phyloP scores from a whole-genome alignment of 352 stramenopile genomes.

The Lagenidium giganteum region DNA sequence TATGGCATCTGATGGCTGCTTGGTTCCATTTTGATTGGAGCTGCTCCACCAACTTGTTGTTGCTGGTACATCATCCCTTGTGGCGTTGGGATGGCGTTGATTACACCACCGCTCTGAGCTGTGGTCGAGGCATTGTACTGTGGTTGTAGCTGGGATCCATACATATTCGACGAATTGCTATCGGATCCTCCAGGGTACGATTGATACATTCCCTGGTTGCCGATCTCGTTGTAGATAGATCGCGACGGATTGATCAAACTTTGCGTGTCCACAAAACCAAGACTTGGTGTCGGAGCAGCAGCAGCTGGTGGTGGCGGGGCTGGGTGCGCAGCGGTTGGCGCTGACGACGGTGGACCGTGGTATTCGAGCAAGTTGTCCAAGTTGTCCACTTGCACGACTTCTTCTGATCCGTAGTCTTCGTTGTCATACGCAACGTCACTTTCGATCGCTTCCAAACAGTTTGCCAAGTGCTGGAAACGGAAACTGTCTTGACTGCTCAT shows the following conservation, averaged over 20 bases:
- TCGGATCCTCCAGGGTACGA: too few relatives aligned
- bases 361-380: slow-evolving; percentile 83
- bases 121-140: too few relatives aligned
- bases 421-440: slow-evolving; percentile 80
- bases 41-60: too few relatives aligned
- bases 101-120: too few relatives aligned
- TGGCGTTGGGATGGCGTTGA: too few relatives aligned
- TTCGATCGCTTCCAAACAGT: slow-evolving; percentile 77
- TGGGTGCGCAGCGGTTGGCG: slow-evolving; percentile 4
- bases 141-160: slow-evolving; percentile 2
- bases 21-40: too few relatives aligned
- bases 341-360: slow-evolving; percentile 27
- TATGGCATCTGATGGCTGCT: too few relatives aligned
- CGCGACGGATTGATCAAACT: slow-evolving; percentile 50
- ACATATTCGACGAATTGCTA: too few relatives aligned
- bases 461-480: slow-evolving; percentile 77
- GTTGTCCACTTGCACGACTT: slow-evolving; percentile 83
- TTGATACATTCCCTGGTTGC: slow-evolving; percentile 6
- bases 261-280: slow-evolving; percentile 66
- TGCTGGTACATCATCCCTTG: too few relatives aligned
- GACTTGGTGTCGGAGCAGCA: too few relatives aligned
- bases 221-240: slow-evolving; percentile 49
- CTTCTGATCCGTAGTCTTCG: slow-evolving; percentile 75
- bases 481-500: slow-evolving; percentile 87
- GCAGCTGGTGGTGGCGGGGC: slow-evolving; percentile 1